A percentile compares a stretch with the other conserved stretches of the same genome.
Conservation (phyloP, 1,139 yeast genomes). For the Hemisphaericaspora xylanilytica region DNA sequence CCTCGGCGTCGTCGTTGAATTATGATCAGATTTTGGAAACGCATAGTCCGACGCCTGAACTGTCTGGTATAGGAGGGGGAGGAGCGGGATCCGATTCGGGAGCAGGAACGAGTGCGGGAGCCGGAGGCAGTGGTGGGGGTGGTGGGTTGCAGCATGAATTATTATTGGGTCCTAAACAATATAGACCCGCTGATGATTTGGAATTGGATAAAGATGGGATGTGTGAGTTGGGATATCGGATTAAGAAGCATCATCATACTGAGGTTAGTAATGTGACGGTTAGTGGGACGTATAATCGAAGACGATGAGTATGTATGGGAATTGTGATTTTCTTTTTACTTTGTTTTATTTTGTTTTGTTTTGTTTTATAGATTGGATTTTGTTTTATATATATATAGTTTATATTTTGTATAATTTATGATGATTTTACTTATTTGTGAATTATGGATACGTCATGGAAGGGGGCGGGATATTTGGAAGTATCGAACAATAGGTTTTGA, state of each 20-base stretch:
- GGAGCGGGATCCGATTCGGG: no score
- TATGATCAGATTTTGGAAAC: slow-evolving; percentile 6
- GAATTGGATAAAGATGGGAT: slow-evolving; percentile 29
- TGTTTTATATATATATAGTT: slow-evolving; percentile 1
- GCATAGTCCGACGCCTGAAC: no score
- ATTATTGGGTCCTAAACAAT: background rate
- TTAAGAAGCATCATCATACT: slow-evolving; percentile 45
- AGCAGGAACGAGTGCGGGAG: no score
- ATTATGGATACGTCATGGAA: no score
- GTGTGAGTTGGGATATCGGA: slow-evolving; percentile 45
- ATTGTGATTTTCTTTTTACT: background rate
- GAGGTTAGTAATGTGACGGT: slow-evolving; percentile 37
- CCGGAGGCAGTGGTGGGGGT: no score
- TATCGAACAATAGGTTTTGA: no score
- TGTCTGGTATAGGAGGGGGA: no score
- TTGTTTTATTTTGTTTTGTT: background rate
- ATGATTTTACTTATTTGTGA: no score
- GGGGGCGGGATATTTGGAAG: no score
- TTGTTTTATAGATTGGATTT: background rate
- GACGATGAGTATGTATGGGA: slow-evolving; percentile 5
- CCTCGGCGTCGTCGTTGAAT: slow-evolving; percentile 13
- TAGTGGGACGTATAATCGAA: slow-evolving; percentile 25
- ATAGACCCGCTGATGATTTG: slow-evolving; percentile 9
- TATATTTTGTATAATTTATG: no score
- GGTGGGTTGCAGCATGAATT: background rate